Conservation (phyloP, 345 rosid genomes). For the Bruguiera parviflora region DNA sequence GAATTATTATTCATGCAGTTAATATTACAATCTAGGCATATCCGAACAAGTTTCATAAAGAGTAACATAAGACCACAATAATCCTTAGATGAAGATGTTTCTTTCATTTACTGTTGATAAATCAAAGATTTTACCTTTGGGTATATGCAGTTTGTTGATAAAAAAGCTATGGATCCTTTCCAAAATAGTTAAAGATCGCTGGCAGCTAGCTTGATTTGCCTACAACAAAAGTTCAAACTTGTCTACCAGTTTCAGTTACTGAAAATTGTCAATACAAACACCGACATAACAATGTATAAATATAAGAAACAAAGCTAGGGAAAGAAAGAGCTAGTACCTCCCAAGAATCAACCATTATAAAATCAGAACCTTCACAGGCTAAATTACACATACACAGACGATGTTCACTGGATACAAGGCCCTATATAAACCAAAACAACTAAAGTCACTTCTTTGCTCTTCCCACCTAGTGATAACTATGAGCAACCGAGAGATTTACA, state of each 20-base stretch:
- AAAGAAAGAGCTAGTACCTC: conserved; percentile 48
- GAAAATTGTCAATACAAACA: background rate
- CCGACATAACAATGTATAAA: background rate
- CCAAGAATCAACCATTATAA: conserved; percentile 76
- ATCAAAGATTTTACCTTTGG: conserved; percentile 38
- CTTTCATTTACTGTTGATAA: background rate
- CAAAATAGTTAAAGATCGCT: conserved; percentile 58
- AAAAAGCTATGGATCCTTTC: conserved; percentile 55
- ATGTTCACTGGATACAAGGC: conserved; percentile 69
- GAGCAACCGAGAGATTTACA: background rate
- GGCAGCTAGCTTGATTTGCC: conserved; percentile 73
- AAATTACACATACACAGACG: conserved; percentile 62
- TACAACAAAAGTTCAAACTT: conserved; percentile 25
- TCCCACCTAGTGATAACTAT: background rate
- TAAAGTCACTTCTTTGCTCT: conserved; percentile 3
- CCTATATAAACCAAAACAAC: conserved; percentile 37
- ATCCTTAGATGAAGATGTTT: background rate
- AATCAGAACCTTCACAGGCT: conserved; percentile 72
- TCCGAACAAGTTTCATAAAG: background rate
- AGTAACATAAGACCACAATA: background rate
- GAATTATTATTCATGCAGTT: background rate
- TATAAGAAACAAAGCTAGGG: background rate
- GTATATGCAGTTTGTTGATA: conserved; percentile 23
- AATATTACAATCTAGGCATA: background rate
- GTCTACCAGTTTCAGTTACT: background rate